phyloP scores from a whole-genome alignment of 2,329 filamentous ascomycete species.

The Madurella mycetomatis region DNA sequence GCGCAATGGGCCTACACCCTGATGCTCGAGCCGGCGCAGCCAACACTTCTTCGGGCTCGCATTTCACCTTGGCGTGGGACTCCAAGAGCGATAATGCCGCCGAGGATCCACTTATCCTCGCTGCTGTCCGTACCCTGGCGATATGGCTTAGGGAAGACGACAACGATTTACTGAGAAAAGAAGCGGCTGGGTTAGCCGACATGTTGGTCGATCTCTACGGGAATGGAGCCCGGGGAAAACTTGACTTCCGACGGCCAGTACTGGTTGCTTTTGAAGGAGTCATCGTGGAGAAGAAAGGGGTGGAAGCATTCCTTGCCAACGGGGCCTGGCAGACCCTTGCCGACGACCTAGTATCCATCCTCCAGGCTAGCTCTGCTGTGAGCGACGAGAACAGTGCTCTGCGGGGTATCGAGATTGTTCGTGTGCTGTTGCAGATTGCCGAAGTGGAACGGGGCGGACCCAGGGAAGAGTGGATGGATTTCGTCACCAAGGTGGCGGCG shows the following conservation, averaged over 20 bases:
- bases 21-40: conserved; percentile 45
- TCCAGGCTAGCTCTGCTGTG: conserved; percentile 32
- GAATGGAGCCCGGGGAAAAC: conserved; percentile 28
- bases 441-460: conserved; percentile 43
- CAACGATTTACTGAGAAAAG: conserved; percentile 51
- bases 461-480: conserved; percentile 53
- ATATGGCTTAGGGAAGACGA: conserved; percentile 69
- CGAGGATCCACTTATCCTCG: conserved; percentile 56
- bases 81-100: conserved; percentile 45
- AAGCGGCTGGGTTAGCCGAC: conserved; percentile 57
- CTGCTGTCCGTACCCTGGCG: conserved; percentile 53
- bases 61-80: conserved; percentile 53
- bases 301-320: conserved; percentile 45
- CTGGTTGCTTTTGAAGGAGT: conserved; percentile 58
- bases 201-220: conserved; percentile 61
- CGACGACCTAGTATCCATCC: conserved; percentile 45
- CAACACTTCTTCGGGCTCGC: conserved; percentile 35
- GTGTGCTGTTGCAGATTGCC: conserved; percentile 49
- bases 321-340: conserved; percentile 51
- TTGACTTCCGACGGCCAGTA: conserved; percentile 55
- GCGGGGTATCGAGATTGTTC: conserved; percentile 53
- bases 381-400: conserved; percentile 34
- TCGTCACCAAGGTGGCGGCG: conserved; percentile 48
- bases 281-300: conserved; percentile 44
- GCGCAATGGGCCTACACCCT: conserved; percentile 57